phyloP scores from a whole-genome alignment of 2,329 filamentous ascomycete genomes.

The Cercospora sp. region DNA sequence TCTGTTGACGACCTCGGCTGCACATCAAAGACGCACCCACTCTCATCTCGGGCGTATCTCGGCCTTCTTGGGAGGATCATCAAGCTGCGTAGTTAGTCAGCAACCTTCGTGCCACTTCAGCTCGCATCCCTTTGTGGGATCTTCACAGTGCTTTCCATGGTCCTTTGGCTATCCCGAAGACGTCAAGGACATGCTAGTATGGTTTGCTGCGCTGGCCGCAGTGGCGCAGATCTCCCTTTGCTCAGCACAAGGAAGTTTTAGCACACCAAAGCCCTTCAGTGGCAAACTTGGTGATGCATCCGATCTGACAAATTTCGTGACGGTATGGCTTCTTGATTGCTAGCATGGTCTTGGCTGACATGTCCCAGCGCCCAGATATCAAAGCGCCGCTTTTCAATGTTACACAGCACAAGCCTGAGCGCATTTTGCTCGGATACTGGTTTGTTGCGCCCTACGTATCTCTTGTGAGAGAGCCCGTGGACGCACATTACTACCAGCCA shows the following conservation, averaged over 20 bases:
- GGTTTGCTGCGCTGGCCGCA: neutral
- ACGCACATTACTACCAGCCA: conserved; percentile 9
- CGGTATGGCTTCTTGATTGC: neutral
- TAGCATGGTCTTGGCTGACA: neutral
- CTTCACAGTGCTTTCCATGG: neutral
- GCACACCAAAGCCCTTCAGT: neutral
- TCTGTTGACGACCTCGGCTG: neutral
- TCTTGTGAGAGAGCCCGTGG: conserved; percentile 17
- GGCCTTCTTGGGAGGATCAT: neutral
- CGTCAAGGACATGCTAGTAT: neutral
- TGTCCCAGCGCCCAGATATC: conserved; percentile 25
- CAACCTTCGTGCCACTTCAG: conserved; percentile 6
- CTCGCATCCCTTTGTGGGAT: neutral
- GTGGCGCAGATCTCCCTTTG: neutral
- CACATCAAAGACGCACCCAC: neutral
- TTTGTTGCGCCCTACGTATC: conserved; percentile 26
- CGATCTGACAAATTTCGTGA: conserved; percentile 7
- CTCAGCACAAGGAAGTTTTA: neutral
- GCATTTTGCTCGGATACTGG: conserved; percentile 26
- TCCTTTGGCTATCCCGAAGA: neutral
- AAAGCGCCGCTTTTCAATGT: conserved; percentile 24
- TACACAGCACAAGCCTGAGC: conserved; percentile 14
- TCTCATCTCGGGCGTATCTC: conserved; percentile 2
- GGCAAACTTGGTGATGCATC: conserved; percentile 9
- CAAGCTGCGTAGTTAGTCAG: conserved; percentile 7